Percentiles rank a stretch among this genome's conserved stretches.
These are phyloP conservation scores for Leccinum barrowsii DNA, from an alignment of 768 basidiomycete species.

Conservation along the genomic window DNA sequence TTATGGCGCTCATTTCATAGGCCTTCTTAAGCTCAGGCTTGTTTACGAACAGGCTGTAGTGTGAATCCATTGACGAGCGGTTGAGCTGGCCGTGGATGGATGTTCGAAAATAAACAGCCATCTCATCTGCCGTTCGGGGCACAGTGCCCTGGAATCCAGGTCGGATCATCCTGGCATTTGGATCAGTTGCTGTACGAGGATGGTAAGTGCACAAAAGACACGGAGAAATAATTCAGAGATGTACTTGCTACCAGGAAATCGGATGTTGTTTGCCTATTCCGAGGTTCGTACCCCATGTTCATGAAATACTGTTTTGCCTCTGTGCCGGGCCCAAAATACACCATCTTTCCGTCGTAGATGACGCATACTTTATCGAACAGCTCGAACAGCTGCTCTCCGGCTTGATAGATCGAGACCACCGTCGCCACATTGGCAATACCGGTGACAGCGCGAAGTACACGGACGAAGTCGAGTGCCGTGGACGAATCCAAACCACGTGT, in stretches of 20 bases:
- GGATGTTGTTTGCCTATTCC: slow-evolving; percentile 54
- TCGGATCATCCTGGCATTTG: slow-evolving; percentile 51
- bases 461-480: too few species aligned
- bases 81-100: slow-evolving; percentile 43
- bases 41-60: slow-evolving; percentile 43
- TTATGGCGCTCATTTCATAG: slow-evolving; percentile 46
- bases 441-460: too few species aligned
- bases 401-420: slow-evolving; percentile 41
- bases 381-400: slow-evolving; percentile 61
- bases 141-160: slow-evolving; percentile 35
- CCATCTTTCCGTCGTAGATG: slow-evolving; percentile 8
- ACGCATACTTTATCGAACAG: slow-evolving; percentile 53
- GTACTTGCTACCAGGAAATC: slow-evolving; percentile 52
- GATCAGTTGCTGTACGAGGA: slow-evolving; percentile 46
- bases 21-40: slow-evolving; percentile 39
- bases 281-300: slow-evolving; percentile 41
- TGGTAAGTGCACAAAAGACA: neutral
- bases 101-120: slow-evolving; percentile 44
- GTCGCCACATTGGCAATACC: too few species aligned
- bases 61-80: slow-evolving; percentile 43
- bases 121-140: slow-evolving; percentile 57
- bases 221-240: slow-evolving; percentile 28
- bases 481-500: too few species aligned
- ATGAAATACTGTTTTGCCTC: slow-evolving; percentile 4
- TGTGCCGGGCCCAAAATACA: slow-evolving; percentile 5